Percentiles rank a stretch among this genome's conserved stretches.
Evolutionary conservation across 2,329 filamentous ascomycete species (phyloP).

Genomic region (Colletotrichum higginsianum): DNA sequence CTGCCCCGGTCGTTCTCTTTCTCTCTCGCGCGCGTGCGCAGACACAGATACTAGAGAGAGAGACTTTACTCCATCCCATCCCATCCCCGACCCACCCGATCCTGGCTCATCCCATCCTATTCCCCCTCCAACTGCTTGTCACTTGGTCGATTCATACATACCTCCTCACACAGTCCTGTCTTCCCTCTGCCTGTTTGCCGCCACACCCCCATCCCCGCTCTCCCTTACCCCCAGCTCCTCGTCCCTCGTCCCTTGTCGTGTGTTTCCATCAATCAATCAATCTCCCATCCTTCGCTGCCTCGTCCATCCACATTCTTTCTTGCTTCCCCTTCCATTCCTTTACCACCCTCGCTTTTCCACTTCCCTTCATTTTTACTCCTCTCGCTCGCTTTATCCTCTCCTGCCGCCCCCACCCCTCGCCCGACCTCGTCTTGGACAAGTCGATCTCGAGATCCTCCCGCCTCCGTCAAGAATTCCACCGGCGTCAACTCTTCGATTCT

Average conservation of each 20-base stretch:
- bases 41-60: neutral
- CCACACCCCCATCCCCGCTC: conserved; percentile 31
- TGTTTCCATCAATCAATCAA: conserved; percentile 45
- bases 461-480: conserved; percentile 43
- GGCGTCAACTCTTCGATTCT: conserved; percentile 43
- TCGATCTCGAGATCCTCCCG: conserved; percentile 39
- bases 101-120: conserved; percentile 32
- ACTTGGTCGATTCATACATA: too few relatives aligned
- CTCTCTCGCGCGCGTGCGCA: too few relatives aligned
- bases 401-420: conserved; percentile 32
- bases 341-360: conserved; percentile 42
- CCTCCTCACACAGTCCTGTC: neutral
- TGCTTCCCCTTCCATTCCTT: conserved; percentile 43
- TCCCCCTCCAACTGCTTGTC: conserved; percentile 3
- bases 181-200: conserved; percentile 19
- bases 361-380: conserved; percentile 39
- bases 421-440: conserved; percentile 40
- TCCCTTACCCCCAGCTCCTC: conserved; percentile 22
- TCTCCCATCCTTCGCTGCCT: conserved; percentile 42
- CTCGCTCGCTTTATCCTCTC: conserved; percentile 39
- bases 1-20: neutral
- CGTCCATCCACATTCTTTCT: conserved; percentile 44
- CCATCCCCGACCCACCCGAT: conserved; percentile 7
- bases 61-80: conserved; percentile 23
- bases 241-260: conserved; percentile 42